Conservation (phyloP, 2,329 filamentous ascomycete species). For the Aspergillaceae sp. region DNA sequence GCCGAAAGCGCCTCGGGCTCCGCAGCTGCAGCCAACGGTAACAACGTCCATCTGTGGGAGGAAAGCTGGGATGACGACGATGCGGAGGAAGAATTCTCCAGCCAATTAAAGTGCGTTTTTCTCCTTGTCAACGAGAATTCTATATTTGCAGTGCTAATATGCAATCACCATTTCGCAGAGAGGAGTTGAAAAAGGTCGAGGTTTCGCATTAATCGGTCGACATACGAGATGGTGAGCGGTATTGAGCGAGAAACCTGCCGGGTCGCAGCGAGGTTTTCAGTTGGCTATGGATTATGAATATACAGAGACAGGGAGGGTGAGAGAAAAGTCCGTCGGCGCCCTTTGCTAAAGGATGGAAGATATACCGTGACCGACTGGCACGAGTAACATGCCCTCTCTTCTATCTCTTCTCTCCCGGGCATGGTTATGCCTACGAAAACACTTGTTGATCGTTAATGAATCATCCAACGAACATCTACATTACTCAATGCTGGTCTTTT, state of each 20-base stretch:
- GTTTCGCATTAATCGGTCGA: conserved; percentile 51
- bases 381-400: too few relatives aligned
- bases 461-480: background rate
- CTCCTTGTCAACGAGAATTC: background rate
- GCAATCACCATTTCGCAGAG: conserved; percentile 12
- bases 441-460: conserved; percentile 1
- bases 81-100: conserved; percentile 89
- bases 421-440: background rate
- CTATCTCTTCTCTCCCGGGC: too few relatives aligned
- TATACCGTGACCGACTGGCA: too few relatives aligned
- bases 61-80: conserved; percentile 99
- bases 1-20: conserved; percentile 57
- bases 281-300: background rate
- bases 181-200: conserved; percentile 93
- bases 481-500: background rate
- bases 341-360: too few relatives aligned
- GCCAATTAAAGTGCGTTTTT: conserved; percentile 72
- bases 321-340: background rate
- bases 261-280: background rate
- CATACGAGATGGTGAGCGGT: background rate
- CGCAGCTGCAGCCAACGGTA: conserved; percentile 35
- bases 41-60: conserved; percentile 85
- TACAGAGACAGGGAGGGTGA: background rate
- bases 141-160: background rate
- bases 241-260: background rate